Conservation (phyloP, 2,329 filamentous ascomycete species). For the Calycina herbarum region DNA sequence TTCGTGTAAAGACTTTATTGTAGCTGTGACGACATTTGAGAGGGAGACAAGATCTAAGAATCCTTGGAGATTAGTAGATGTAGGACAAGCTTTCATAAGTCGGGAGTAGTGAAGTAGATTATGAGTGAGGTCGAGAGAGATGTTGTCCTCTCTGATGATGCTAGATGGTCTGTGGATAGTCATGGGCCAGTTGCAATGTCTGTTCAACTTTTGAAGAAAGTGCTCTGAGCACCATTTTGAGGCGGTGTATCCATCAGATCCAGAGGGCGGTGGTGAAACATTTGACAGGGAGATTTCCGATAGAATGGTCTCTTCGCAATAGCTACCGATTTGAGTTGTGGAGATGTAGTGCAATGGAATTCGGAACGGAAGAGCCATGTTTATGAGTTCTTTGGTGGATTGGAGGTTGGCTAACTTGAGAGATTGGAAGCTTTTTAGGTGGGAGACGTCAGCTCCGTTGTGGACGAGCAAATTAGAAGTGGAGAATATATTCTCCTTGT, state of each 20-base stretch:
- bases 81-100: neutral
- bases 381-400: constrained; percentile 38
- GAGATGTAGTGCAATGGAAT: constrained; percentile 43
- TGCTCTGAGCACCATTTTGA: constrained; percentile 41
- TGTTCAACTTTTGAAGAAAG: constrained; percentile 34
- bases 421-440: constrained; percentile 39
- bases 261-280: constrained; percentile 27
- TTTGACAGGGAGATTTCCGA: neutral
- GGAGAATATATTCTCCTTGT: constrained; percentile 23
- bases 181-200: constrained; percentile 25
- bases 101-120: neutral
- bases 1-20: no score
- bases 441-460: constrained; percentile 44
- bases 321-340: constrained; percentile 29
- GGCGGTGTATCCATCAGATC: constrained; percentile 39
- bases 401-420: constrained; percentile 40
- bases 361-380: constrained; percentile 30
- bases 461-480: constrained; percentile 51
- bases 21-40: no score
- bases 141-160: neutral
- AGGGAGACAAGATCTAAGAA: neutral
- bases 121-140: neutral
- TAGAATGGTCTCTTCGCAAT: neutral
- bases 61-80: neutral
- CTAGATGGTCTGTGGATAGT: constrained; percentile 36